Evolutionary conservation across 164 flowering plant species (phyloP).

Genomic region (Echeveria elegans): DNA sequence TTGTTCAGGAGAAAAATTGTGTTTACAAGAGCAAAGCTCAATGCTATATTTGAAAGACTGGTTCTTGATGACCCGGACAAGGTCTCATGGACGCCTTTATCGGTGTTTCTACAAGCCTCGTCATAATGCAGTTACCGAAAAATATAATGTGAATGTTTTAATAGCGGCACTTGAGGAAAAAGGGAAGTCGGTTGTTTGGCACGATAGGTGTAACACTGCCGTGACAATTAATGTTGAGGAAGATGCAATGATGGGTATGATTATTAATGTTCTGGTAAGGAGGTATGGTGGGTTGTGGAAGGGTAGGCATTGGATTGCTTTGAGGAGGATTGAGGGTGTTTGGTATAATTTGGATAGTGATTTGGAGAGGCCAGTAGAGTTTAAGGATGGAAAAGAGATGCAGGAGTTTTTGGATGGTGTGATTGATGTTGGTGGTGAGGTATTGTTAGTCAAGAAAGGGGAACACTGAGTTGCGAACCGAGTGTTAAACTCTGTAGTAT

Average conservation of each 20-base stretch:
- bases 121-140: slow-evolving; percentile 75
- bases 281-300: slow-evolving; percentile 73
- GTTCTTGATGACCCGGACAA: slow-evolving; percentile 42
- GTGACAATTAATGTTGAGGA: slow-evolving; percentile 14
- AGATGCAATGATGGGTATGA: slow-evolving; percentile 54
- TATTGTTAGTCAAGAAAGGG: slow-evolving; percentile 56
- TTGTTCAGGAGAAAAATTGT: slow-evolving; percentile 50
- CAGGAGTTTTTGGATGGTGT: slow-evolving; percentile 31
- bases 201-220: slow-evolving; percentile 69
- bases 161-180: slow-evolving; percentile 73
- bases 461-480: slow-evolving; percentile 16
- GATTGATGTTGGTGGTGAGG: slow-evolving; percentile 43
- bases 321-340: slow-evolving; percentile 4
- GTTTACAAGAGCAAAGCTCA: slow-evolving; percentile 55
- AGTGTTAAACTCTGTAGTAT: not conserved
- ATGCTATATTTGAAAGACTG: slow-evolving; percentile 51
- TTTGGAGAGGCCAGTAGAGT: not conserved
- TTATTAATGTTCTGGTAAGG: slow-evolving; percentile 62
- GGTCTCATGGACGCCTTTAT: slow-evolving; percentile 47
- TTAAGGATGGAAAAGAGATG: not conserved
- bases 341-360: slow-evolving; percentile 82
- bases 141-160: slow-evolving; percentile 83
- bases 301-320: slow-evolving; percentile 46
- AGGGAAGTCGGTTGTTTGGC: slow-evolving; percentile 82
- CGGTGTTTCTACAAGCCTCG: slow-evolving; percentile 73